phyloP scores from a whole-genome alignment of 148 eudicot species.

The Spergularia marina region DNA sequence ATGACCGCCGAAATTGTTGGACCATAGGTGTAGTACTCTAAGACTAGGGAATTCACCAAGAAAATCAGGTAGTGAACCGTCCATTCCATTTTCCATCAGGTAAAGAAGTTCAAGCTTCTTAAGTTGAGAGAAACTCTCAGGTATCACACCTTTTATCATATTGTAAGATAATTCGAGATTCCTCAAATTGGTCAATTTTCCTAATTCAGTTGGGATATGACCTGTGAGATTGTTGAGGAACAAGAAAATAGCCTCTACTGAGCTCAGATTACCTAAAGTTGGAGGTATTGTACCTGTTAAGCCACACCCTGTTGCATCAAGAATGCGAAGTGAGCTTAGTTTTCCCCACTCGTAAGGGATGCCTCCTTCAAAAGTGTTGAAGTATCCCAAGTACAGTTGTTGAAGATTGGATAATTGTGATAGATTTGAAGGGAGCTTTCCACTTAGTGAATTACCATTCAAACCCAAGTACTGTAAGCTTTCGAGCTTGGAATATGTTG shows the following conservation, averaged over 20 bases:
- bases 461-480: slow-evolving; percentile 27
- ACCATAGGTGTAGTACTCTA: slow-evolving; percentile 42
- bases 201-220: slow-evolving; percentile 27
- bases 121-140: slow-evolving; percentile 32
- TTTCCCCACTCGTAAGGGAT: slow-evolving; percentile 40
- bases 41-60: slow-evolving; percentile 50
- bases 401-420: slow-evolving; percentile 25
- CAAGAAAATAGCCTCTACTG: slow-evolving; percentile 18
- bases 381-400: slow-evolving; percentile 22
- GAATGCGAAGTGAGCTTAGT: slow-evolving; percentile 19
- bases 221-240: slow-evolving; percentile 30
- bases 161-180: slow-evolving; percentile 19
- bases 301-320: slow-evolving; percentile 21
- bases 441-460: slow-evolving; percentile 28
- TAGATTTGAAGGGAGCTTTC: slow-evolving; percentile 32
- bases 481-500: slow-evolving; percentile 19
- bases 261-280: slow-evolving; percentile 26
- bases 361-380: slow-evolving; percentile 29
- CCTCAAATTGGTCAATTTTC: slow-evolving; percentile 12
- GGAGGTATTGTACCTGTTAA: slow-evolving; percentile 36
- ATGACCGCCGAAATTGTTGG: slow-evolving; percentile 43
- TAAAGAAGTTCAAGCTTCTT: slow-evolving; percentile 33
- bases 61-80: slow-evolving; percentile 44
- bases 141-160: slow-evolving; percentile 37
- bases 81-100: slow-evolving; percentile 39